phyloP scores from a whole-genome alignment of 1,284 basidiomycete species.

The Anthracocystis setariae region DNA sequence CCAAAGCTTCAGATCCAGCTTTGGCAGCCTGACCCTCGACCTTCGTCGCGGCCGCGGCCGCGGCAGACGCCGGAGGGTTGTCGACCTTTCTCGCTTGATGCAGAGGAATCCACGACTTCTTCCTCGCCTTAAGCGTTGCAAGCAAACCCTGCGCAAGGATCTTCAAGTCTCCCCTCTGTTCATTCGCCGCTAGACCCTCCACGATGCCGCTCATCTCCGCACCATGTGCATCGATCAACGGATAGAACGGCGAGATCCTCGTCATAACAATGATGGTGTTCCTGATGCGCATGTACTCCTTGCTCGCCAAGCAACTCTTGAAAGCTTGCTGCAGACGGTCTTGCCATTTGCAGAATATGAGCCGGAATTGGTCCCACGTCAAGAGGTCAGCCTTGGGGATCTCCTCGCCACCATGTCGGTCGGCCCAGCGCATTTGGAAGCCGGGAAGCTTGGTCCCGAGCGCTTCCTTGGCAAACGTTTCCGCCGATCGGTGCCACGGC shows the following conservation, averaged over 20 bases:
- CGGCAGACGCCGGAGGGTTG: conserved; percentile 17
- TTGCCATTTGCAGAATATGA: conserved; percentile 83
- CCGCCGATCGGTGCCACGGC: conserved; percentile 80
- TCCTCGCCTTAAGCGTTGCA: conserved; percentile 62
- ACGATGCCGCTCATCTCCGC: conserved; percentile 49
- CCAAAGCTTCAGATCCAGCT: too few relatives aligned
- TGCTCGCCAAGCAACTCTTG: conserved; percentile 51
- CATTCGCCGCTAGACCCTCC: conserved; percentile 43
- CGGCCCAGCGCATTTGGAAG: conserved; percentile 59
- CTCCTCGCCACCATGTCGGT: conserved; percentile 49
- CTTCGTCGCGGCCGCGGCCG: conserved; percentile 4
- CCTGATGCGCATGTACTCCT: conserved; percentile 65
- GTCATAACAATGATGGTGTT: conserved; percentile 66
- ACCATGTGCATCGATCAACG: conserved; percentile 55
- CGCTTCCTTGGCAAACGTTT: conserved; percentile 69
- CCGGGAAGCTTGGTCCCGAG: conserved; percentile 68
- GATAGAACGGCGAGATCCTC: conserved; percentile 56
- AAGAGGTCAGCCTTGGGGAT: conserved; percentile 74
- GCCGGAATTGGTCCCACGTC: conserved; percentile 77
- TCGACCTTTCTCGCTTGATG: conserved; percentile 27
- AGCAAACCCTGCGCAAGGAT: conserved; percentile 63
- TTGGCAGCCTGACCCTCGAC: neutral
- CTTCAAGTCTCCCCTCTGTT: conserved; percentile 63
- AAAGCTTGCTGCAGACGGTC: conserved; percentile 72
- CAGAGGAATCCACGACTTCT: conserved; percentile 52